Percentiles rank a stretch among this genome's conserved stretches.
phyloP scores from a whole-genome alignment of 2,329 filamentous ascomycete species.

The Ophiostoma sp. region DNA sequence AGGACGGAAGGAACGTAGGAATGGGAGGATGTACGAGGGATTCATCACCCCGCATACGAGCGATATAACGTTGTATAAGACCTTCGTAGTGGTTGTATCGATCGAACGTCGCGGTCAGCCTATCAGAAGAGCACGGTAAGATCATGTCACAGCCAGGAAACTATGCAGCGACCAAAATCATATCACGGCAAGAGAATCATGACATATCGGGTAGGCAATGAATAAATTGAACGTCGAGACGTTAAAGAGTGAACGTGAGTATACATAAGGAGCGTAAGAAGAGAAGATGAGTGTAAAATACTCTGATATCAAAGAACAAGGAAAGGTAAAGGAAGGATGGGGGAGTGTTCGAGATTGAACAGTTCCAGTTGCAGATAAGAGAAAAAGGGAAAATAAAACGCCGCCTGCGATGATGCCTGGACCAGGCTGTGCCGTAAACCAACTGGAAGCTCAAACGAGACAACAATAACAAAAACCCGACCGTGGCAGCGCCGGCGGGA shows the following conservation, averaged over 20 bases:
- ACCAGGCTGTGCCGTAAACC: neutral
- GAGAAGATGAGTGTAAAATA: conserved; percentile 10
- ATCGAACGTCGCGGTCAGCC: neutral
- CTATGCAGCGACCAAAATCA: neutral
- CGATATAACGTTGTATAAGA: conserved; percentile 2
- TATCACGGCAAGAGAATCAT: neutral
- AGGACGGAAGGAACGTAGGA: neutral
- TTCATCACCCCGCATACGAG: neutral
- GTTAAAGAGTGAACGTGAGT: conserved; percentile 12
- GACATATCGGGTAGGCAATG: neutral
- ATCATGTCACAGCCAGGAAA: neutral
- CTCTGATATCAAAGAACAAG: conserved; percentile 8
- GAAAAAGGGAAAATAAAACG: conserved; percentile 14
- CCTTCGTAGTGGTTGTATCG: neutral
- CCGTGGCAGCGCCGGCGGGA: neutral
- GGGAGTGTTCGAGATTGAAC: no score
- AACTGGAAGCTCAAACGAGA: neutral
- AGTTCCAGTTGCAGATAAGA: neutral
- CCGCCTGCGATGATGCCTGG: neutral
- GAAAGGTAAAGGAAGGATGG: neutral
- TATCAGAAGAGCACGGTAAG: neutral
- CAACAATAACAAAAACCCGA: neutral
- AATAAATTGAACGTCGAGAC: conserved; percentile 3
- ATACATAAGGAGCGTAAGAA: conserved; percentile 14
- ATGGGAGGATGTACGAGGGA: neutral